A percentile compares a stretch with the other conserved stretches of the same genome.
Evolutionary conservation across 1,284 basidiomycete genomes (phyloP).

Genomic region (Pseudomicrostroma phylloplanum): DNA sequence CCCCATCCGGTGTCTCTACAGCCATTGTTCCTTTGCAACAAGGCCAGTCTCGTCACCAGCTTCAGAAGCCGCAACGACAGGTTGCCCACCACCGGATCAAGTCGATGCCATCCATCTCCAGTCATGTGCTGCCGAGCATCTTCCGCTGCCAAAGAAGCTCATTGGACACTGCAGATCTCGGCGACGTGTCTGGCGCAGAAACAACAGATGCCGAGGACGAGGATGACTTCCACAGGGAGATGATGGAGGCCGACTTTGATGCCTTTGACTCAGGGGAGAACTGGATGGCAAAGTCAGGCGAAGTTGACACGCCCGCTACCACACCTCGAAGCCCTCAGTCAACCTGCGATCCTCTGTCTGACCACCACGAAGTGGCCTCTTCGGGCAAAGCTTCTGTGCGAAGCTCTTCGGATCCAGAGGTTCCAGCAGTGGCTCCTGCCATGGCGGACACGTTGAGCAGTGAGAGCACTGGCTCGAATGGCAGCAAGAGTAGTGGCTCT

Average conservation of each 20-base stretch:
- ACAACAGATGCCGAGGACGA: slow-evolving; percentile 30
- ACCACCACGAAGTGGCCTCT: not conserved
- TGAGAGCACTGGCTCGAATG: too few species aligned
- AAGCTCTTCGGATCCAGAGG: too few species aligned
- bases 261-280: not conserved
- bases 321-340: slow-evolving; percentile 17
- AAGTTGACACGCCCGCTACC: slow-evolving; percentile 13
- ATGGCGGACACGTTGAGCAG: not conserved
- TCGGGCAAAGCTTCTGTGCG: not conserved
- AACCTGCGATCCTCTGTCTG: slow-evolving; percentile 11
- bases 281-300: slow-evolving; percentile 1
- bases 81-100: not conserved
- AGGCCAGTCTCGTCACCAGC: not conserved
- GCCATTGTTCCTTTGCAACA: not conserved
- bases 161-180: not conserved
- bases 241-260: slow-evolving; percentile 29
- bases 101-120: not conserved
- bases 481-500: not conserved
- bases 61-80: not conserved
- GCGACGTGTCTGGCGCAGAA: not conserved
- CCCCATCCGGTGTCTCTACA: not conserved
- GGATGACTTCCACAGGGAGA: slow-evolving; percentile 44
- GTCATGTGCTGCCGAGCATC: not conserved
- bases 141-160: not conserved
- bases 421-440: not conserved